Evolutionary conservation across 441 rosid species (phyloP).

Genomic region (Theobroma grandiflorum): DNA sequence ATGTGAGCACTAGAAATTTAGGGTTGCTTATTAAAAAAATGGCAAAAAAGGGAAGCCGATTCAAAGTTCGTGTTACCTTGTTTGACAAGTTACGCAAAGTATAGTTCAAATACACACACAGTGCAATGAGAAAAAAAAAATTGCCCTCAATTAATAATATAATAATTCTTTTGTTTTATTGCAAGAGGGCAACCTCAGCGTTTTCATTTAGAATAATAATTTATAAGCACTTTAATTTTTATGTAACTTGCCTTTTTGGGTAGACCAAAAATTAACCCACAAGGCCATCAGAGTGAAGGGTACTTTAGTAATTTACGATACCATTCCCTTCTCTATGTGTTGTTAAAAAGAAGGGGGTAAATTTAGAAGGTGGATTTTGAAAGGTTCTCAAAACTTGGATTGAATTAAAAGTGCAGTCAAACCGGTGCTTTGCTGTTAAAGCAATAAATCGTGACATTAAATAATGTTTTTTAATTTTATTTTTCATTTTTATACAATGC

Average conservation of each 20-base stretch:
- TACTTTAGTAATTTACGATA: not conserved
- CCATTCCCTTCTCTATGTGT: not conserved
- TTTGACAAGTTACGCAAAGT: not conserved
- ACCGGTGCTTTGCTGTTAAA: slow-evolving; percentile 42
- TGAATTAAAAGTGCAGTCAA: slow-evolving; percentile 39
- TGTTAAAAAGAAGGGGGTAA: not conserved
- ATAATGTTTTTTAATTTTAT: slow-evolving; percentile 24
- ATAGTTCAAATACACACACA: not conserved
- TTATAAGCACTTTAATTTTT: not conserved
- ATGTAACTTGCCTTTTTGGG: not conserved
- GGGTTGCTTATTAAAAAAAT: not conserved
- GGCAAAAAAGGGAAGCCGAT: not conserved
- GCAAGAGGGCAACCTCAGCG: not conserved
- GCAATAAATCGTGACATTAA: slow-evolving; percentile 37
- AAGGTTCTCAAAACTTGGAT: slow-evolving; percentile 14
- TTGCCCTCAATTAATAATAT: not conserved
- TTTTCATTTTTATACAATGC: not conserved
- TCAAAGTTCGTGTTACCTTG: not conserved
- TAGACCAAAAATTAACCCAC: not conserved
- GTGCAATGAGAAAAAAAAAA: not conserved
- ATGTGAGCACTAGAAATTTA: not conserved
- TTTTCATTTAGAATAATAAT: not conserved
- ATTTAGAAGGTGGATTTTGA: not conserved
- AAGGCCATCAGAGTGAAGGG: not conserved
- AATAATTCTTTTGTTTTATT: not conserved